Conservation (phyloP, 768 basidiomycete genomes). For the Sarcomyxa edulis region DNA sequence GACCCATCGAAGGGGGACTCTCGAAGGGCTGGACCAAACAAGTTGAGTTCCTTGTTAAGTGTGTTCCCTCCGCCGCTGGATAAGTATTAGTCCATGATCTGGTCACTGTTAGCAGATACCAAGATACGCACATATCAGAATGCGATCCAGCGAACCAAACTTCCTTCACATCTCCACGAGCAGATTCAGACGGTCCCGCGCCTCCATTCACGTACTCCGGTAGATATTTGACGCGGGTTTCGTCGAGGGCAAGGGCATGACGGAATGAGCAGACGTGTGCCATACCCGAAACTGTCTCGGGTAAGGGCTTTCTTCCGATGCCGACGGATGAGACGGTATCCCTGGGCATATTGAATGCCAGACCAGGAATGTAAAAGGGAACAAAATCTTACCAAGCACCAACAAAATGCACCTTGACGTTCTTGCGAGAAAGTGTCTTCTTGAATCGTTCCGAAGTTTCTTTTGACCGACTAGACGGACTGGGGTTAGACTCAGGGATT, state of each 20-base stretch:
- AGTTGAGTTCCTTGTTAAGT: conserved; percentile 12
- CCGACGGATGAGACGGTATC: conserved; percentile 45
- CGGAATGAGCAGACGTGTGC: conserved; percentile 35
- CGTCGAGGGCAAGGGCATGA: conserved; percentile 43
- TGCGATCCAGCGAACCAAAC: conserved; percentile 25
- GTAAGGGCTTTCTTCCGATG: conserved; percentile 23
- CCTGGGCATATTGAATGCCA: conserved; percentile 18
- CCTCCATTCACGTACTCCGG: conserved; percentile 29
- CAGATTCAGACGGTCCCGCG: neutral
- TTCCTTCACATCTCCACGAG: conserved; percentile 17
- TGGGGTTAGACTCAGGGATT: too few relatives aligned
- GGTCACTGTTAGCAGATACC: neutral
- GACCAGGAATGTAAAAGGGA: neutral
- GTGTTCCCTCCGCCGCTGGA: conserved; percentile 15
- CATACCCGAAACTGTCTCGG: conserved; percentile 19
- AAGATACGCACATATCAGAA: conserved; percentile 24
- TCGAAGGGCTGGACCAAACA: conserved; percentile 12
- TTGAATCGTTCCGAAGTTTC: conserved; percentile 9
- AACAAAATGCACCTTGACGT: conserved; percentile 36
- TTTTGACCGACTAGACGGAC: neutral
- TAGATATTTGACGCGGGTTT: conserved; percentile 40
- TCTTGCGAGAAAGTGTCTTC: conserved; percentile 13
- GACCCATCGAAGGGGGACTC: too few relatives aligned
- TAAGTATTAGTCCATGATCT: neutral
- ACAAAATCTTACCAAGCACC: conserved; percentile 31